A percentile compares a stretch with the other conserved stretches of the same genome.
Conservation (phyloP, 176 grass and related monocot species). For the Themeda triandra region DNA sequence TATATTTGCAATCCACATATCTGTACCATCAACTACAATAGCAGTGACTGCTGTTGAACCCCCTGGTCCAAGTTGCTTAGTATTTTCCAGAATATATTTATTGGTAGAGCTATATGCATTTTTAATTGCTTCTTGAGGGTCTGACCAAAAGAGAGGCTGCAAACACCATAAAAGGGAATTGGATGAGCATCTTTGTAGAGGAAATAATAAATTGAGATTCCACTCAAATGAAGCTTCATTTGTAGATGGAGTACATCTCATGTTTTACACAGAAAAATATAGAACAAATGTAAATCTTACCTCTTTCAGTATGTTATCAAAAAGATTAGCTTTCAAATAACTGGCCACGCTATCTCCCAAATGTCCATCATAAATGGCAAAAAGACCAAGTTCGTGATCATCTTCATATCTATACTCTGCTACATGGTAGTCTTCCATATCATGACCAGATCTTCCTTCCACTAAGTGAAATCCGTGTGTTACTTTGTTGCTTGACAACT, state of each 20-base stretch:
- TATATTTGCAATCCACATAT: constrained; percentile 89
- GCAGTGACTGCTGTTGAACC: constrained; percentile 92
- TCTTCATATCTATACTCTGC: constrained; percentile 79
- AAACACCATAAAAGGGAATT: constrained; percentile 9
- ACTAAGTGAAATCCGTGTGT: constrained; percentile 82
- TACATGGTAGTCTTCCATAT: constrained; percentile 97
- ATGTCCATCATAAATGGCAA: constrained; percentile 97
- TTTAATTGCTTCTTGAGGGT: constrained; percentile 64
- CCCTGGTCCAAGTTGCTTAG: constrained; percentile 58
- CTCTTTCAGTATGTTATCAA: constrained; percentile 84
- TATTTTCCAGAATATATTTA: constrained; percentile 79
- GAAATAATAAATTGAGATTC: neutral
- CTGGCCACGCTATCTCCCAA: constrained; percentile 73
- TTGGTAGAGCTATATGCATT: constrained; percentile 75
- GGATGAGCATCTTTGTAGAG: neutral
- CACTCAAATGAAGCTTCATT: neutral
- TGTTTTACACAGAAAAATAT: constrained; percentile 17
- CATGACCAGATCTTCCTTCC: constrained; percentile 81
- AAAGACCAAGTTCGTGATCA: constrained; percentile 67
- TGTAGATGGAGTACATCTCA: neutral
- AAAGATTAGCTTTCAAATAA: constrained; percentile 79
- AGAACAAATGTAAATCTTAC: constrained; percentile 23
- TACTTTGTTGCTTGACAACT: constrained; percentile 77
- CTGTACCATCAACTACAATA: constrained; percentile 79
- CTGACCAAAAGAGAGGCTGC: constrained; percentile 65